These are phyloP conservation scores for Colletotrichum tofieldiae DNA, from an alignment of 2,329 filamentous ascomycete species.

Conservation along the genomic window DNA sequence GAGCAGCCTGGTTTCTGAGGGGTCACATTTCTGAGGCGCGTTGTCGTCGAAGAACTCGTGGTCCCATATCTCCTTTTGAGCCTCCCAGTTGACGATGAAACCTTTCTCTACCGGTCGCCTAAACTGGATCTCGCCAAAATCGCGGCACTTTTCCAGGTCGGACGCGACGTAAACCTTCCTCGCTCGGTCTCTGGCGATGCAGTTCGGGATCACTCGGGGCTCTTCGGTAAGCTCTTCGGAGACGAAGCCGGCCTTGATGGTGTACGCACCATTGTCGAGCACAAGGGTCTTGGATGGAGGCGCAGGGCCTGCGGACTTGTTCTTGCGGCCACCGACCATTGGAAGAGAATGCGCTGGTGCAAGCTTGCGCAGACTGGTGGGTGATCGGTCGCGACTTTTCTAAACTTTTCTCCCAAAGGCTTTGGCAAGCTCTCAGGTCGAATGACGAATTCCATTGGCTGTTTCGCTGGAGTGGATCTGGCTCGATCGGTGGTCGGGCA, in stretches of 20 bases:
- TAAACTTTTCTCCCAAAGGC: background rate
- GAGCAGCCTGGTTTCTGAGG: constrained; percentile 85
- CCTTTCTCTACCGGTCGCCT: constrained; percentile 94
- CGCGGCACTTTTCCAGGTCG: constrained; percentile 83
- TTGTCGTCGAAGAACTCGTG: constrained; percentile 83
- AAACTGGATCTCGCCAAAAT: constrained; percentile 92
- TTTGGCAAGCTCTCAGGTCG: background rate
- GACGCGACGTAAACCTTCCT: constrained; percentile 85
- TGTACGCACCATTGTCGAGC: constrained; percentile 93
- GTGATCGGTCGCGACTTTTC: background rate
- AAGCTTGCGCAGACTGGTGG: background rate
- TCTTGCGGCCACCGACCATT: constrained; percentile 67
- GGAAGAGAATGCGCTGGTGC: constrained; percentile 5
- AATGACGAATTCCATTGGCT: background rate
- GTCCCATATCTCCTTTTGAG: constrained; percentile 96
- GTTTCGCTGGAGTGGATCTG: background rate
- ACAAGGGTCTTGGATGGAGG: constrained; percentile 81
- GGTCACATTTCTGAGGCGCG: constrained; percentile 79
- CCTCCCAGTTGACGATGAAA: constrained; percentile 97
- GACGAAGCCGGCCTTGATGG: constrained; percentile 90
- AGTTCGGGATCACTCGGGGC: constrained; percentile 89
- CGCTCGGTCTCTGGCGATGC: constrained; percentile 86
- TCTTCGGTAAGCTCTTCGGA: constrained; percentile 60
- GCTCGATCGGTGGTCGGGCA: background rate
- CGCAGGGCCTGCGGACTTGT: constrained; percentile 65